Evolutionary conservation across 176 grass and related monocot species (phyloP).

Genomic region (Rhynchospora breviuscula): DNA sequence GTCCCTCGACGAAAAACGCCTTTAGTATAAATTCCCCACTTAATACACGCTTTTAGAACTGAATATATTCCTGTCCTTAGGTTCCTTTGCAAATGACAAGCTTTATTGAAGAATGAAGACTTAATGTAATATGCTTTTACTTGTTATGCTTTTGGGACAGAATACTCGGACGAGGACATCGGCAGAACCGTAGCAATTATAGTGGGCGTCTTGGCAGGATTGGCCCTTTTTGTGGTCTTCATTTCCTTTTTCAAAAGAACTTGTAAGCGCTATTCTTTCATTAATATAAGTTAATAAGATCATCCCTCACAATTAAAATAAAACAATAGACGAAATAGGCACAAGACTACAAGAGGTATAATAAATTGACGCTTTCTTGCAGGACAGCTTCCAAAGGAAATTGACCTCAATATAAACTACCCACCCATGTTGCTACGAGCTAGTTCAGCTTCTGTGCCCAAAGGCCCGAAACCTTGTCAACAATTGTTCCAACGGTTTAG

Average conservation of each 20-base stretch:
- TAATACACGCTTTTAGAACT: background rate
- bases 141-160: constrained; percentile 25
- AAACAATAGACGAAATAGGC: background rate
- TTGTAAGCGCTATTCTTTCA: constrained; percentile 32
- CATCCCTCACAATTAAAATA: background rate
- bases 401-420: background rate
- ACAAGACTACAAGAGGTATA: background rate
- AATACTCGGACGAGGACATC: constrained; percentile 53
- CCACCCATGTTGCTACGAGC: no score
- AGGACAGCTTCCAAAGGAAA: background rate
- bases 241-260: constrained; percentile 61
- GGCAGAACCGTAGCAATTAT: constrained; percentile 79
- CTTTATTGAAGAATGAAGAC: constrained; percentile 21
- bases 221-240: constrained; percentile 74
- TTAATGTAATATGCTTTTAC: constrained; percentile 20
- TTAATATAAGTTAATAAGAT: background rate
- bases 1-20: background rate
- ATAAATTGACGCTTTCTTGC: background rate
- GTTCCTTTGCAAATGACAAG: constrained; percentile 21
- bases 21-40: constrained; percentile 23
- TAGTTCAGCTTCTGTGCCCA: background rate
- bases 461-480: background rate
- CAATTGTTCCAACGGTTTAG: background rate
- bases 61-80: constrained; percentile 59
- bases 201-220: constrained; percentile 64